phyloP scores from a whole-genome alignment of 78 protist species.

The Dictyostelium firmibasis region DNA sequence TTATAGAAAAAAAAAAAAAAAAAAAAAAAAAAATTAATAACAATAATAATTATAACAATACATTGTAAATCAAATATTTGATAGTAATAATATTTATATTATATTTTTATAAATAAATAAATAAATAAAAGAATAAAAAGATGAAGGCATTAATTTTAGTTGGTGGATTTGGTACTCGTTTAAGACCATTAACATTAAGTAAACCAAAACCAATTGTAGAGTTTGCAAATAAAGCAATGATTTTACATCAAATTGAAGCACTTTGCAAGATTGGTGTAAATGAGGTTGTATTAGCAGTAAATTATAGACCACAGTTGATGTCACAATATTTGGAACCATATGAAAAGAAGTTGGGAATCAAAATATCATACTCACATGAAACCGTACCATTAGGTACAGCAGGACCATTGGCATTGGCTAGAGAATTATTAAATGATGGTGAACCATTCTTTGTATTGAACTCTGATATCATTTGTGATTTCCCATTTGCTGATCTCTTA shows the following conservation, averaged over 20 bases:
- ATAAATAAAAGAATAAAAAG: background rate
- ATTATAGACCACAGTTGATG: slow-evolving; percentile 93
- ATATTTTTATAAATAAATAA: background rate
- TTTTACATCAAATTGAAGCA: slow-evolving; percentile 95
- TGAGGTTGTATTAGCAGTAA: slow-evolving; percentile 94
- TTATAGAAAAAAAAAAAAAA: background rate
- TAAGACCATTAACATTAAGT: slow-evolving; percentile 96
- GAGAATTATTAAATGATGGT: slow-evolving; percentile 37
- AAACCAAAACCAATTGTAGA: slow-evolving; percentile 96
- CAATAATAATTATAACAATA: background rate
- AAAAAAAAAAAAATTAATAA: background rate
- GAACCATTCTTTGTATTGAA: slow-evolving; percentile 96
- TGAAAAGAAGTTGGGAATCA: slow-evolving; percentile 82
- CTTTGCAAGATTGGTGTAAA: slow-evolving; percentile 91
- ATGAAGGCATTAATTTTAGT: slow-evolving; percentile 98
- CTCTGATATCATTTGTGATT: slow-evolving; percentile 94
- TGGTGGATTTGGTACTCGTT: slow-evolving; percentile 97
- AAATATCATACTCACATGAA: slow-evolving; percentile 90
- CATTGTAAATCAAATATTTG: background rate
- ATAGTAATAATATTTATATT: background rate
- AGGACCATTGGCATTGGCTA: slow-evolving; percentile 97
- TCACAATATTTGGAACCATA: slow-evolving; percentile 48
- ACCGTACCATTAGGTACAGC: slow-evolving; percentile 96
- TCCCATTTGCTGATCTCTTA: slow-evolving; percentile 90
- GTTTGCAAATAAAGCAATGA: slow-evolving; percentile 95